Evolutionary conservation across 768 basidiomycete genomes (phyloP), one percentile per base, ranked within the genome.

Genomic region (Podaxis sp.): DNA sequence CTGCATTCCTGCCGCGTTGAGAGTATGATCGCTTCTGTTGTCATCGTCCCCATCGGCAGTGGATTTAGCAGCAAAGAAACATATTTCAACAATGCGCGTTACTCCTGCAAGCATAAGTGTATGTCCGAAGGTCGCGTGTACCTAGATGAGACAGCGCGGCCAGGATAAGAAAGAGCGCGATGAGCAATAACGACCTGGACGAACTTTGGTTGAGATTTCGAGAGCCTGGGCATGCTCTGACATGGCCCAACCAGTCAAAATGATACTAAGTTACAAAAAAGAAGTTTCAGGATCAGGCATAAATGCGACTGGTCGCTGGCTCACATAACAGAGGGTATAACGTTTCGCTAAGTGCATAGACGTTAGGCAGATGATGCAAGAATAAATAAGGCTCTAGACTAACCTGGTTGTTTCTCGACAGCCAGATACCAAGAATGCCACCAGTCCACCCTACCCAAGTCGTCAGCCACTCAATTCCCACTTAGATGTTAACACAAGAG

Each of bases 171-270:
- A 33, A 33, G 33, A 33, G 33, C 55, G 19, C 41, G 38, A 12
- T 55, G 50, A 58, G 3, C 19, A 19, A 24, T 3, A 29, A 56
- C 57, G 47, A 19, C 25, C 27, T 12, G 15, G 17, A 51, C 51
- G 1, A 43, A 93, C 93, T 77, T 86, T 87, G 1, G 93, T 92
- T 0, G 93, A 93, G 41, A 96, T 78, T 85, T 87, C 88, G 54
- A 94, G 79, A 4, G 85, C 86, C 76, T 98, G 95, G 0, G 85
- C 85, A 66, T 97, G 95, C 49, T 92, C 87, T 0, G 91, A 90
- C 91, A 97, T 96, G 0, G 89, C 94, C 88, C 91, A 96, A 5
- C 96, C 96, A 0, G 96, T 97, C 63, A 97, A 78, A 62, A 94
- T 87, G 66, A 96, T 89, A 53, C 90, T 94, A 63, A 15, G 7